A percentile compares a stretch with the other conserved stretches of the same genome.
These are phyloP conservation scores for Helianthus tuberosus DNA, from an alignment of 129 eudicot species.

Conservation along the genomic window DNA sequence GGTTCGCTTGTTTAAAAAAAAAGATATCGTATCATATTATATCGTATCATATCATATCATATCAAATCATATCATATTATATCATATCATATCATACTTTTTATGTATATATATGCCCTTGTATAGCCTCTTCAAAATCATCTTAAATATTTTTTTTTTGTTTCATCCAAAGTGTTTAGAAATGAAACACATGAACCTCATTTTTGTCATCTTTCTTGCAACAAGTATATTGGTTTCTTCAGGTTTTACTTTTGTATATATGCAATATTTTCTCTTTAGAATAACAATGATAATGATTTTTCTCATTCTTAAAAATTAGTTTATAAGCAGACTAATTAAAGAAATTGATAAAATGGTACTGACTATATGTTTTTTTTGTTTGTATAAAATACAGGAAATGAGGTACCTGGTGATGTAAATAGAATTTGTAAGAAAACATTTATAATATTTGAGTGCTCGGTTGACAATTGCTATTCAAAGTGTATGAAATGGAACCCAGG, in stretches of 20 bases:
- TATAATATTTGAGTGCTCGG: not conserved
- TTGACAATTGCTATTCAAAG: not conserved
- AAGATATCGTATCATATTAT: too few relatives aligned
- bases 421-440: not conserved
- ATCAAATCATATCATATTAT: too few relatives aligned
- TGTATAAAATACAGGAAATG: slow-evolving; percentile 3
- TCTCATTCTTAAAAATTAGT: not conserved
- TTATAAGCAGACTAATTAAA: not conserved
- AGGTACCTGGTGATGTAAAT: not conserved
- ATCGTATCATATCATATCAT: too few relatives aligned
- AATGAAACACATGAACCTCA: not conserved
- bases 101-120: too few relatives aligned
- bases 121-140: too few relatives aligned
- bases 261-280: not conserved
- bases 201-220: not conserved
- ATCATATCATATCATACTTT: too few relatives aligned
- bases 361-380: not conserved
- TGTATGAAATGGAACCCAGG: not conserved
- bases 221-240: not conserved
- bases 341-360: not conserved
- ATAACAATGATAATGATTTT: not conserved
- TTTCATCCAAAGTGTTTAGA: not conserved
- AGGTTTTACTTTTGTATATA: not conserved
- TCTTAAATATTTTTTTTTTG: too few relatives aligned
- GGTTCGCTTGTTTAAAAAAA: too few relatives aligned